Evolutionary conservation across 1,284 basidiomycete species (phyloP), one percentile per base, ranked within the genome.

Genomic region (Chondrostereum purpureum): DNA sequence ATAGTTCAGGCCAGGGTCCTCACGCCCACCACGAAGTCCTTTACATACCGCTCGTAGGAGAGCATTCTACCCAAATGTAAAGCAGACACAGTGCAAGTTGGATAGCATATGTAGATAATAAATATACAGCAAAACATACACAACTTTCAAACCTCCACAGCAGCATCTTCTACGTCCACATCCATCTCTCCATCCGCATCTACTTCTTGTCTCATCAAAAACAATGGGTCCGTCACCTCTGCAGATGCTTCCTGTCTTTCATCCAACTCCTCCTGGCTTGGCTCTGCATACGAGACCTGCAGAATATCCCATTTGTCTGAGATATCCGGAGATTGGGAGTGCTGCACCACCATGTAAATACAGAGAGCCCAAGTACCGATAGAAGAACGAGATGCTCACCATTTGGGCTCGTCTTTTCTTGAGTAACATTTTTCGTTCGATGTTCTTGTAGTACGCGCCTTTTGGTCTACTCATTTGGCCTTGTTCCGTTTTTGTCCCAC

Each of bases 371-470:
- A 40, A 27, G 47, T 21, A 18, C 42, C 39, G 42, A 13, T n/a
- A 39, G 43, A 13, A 42, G 31, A 47, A 35, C 21, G 13, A n/a
- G 19, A 41, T 16, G 61, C 80, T 61, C 53, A 90, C 89, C 61
- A 84, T 86, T n/a, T n/a, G n/a, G 14, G 75, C 77, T 11, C 90
- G 77, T 60, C 84, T 88, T 70, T 92, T 92, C 64, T 91, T 89
- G 39, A 94, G 68, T 16, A 80, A 69, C 75, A 91, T 90, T 61
- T 90, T 90, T 48, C 87, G 79, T 60, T 85, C 82, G 48, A 93
- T 88, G 57, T 84, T 83, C 65, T 91, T 92, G 70, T 90, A 92
- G 62, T 88, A 92, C 0, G 83, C 91, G 13, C 85, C 89, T 55
- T 78, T 80, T 24, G 62, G 62, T 47, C 73, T 59, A 14, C 43